phyloP scores from a whole-genome alignment of 2,329 filamentous ascomycete genomes.

The Diplodia intermedia region DNA sequence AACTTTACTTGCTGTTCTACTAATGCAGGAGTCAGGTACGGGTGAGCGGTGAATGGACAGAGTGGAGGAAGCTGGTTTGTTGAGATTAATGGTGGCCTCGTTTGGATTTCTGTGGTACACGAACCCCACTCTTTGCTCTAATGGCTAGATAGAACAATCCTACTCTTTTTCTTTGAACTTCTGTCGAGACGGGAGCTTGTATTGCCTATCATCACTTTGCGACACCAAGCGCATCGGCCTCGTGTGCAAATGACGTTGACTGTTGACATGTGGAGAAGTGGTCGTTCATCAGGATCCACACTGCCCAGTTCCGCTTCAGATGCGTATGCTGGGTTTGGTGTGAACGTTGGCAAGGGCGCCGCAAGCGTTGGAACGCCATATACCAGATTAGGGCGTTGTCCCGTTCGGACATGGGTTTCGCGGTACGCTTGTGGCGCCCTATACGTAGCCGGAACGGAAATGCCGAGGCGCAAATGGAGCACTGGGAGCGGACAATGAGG shows the following conservation, averaged over 20 bases:
- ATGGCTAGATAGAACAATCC: not conserved
- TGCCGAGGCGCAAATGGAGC: too few relatives aligned
- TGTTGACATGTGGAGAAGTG: too few relatives aligned
- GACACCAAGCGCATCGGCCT: too few relatives aligned
- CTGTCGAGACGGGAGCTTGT: not conserved
- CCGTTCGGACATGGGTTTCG: not conserved
- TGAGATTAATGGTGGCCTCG: not conserved
- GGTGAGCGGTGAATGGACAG: not conserved
- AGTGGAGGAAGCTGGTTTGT: not conserved
- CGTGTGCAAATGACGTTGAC: too few relatives aligned
- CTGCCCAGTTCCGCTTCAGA: too few relatives aligned
- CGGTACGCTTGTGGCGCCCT: not conserved
- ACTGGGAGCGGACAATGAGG: too few relatives aligned
- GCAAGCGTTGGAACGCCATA: not conserved
- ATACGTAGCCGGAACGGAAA: too few relatives aligned
- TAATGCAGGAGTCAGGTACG: not conserved
- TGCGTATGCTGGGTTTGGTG: too few relatives aligned
- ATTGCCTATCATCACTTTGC: too few relatives aligned
- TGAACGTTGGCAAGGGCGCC: not conserved
- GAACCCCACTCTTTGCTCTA: not conserved
- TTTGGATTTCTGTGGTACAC: not conserved
- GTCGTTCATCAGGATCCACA: too few relatives aligned
- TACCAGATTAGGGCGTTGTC: not conserved
- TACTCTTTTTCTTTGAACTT: not conserved
- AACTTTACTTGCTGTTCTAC: not conserved